phyloP scores from a whole-genome alignment of 2,329 filamentous ascomycete species.

The Epicoccum nigrum region DNA sequence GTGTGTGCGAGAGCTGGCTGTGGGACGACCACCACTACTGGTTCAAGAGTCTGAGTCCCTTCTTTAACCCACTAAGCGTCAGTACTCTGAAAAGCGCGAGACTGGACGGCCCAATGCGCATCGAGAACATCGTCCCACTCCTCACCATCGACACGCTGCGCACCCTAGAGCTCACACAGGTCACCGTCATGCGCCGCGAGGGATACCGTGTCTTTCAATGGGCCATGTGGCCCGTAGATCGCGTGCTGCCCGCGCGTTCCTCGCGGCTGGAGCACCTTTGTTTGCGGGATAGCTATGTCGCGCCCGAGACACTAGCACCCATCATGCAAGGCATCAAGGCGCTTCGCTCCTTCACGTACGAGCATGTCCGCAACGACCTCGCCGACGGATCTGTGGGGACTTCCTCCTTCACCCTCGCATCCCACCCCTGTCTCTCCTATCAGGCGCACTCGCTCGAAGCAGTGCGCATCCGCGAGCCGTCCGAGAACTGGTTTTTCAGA shows the following conservation, averaged over 20 bases:
- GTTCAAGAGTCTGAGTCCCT: slow-evolving; percentile 6
- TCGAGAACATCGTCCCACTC: slow-evolving; percentile 9
- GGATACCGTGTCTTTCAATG: slow-evolving; percentile 9
- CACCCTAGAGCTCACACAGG: slow-evolving; percentile 1
- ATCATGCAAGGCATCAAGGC: not conserved
- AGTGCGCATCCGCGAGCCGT: not conserved
- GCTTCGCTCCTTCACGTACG: slow-evolving; percentile 4
- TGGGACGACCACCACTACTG: slow-evolving; percentile 18
- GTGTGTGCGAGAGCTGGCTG: not conserved
- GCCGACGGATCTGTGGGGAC: not conserved
- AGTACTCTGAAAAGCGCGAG: not conserved
- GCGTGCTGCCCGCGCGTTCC: not conserved
- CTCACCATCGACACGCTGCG: slow-evolving; percentile 4
- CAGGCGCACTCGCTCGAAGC: not conserved
- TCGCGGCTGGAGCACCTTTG: not conserved
- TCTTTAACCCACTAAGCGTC: slow-evolving; percentile 3
- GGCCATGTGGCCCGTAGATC: not conserved
- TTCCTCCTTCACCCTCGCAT: too few species aligned
- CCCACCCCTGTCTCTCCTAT: not conserved
- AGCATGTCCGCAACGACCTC: slow-evolving; percentile 3
- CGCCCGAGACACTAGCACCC: not conserved
- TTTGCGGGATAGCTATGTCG: not conserved
- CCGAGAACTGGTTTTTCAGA: too few species aligned
- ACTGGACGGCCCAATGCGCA: not conserved
- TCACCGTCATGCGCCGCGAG: slow-evolving; percentile 10